These are phyloP conservation scores for Blastosporella zonata DNA, from an alignment of 1,284 basidiomycete genomes.

Conservation along the genomic window DNA sequence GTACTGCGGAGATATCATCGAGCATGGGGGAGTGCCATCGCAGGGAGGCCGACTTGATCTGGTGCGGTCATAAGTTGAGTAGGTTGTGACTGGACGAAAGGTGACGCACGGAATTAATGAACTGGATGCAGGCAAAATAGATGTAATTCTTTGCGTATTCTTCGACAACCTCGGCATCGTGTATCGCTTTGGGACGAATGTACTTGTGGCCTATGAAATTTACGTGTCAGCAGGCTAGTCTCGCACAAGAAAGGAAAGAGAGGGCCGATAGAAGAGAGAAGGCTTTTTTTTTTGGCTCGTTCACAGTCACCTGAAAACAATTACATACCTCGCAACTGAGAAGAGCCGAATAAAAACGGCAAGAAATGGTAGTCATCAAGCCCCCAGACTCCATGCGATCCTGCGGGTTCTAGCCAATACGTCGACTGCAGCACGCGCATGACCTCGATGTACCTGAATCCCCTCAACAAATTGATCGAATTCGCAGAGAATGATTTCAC, in stretches of 20 bases:
- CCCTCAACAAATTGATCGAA: neutral
- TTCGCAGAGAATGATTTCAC: conserved; percentile 35
- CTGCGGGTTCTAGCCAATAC: conserved; percentile 98
- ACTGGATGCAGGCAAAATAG: conserved; percentile 95
- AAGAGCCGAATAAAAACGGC: conserved; percentile 89
- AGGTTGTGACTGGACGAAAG: neutral
- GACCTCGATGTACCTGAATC: conserved; percentile 74
- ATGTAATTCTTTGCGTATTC: conserved; percentile 94
- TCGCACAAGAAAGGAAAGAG: too few relatives aligned
- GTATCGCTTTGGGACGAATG: conserved; percentile 89
- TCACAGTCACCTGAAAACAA: neutral
- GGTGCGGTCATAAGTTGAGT: neutral
- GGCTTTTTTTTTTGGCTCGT: too few relatives aligned
- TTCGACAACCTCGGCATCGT: conserved; percentile 90
- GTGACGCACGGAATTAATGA: conserved; percentile 88
- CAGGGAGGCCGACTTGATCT: conserved; percentile 95
- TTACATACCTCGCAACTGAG: conserved; percentile 68
- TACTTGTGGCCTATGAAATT: conserved; percentile 75
- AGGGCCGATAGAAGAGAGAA: conserved; percentile 3
- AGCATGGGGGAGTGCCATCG: conserved; percentile 99
- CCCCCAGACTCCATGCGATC: conserved; percentile 98
- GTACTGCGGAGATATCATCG: conserved; percentile 92
- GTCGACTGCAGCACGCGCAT: conserved; percentile 91
- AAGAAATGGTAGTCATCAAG: conserved; percentile 98
- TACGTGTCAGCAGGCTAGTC: too few relatives aligned